These are phyloP conservation scores for Pseudogymnoascus destructans DNA, from an alignment of 2,329 filamentous ascomycete species.

Conservation along the genomic window DNA sequence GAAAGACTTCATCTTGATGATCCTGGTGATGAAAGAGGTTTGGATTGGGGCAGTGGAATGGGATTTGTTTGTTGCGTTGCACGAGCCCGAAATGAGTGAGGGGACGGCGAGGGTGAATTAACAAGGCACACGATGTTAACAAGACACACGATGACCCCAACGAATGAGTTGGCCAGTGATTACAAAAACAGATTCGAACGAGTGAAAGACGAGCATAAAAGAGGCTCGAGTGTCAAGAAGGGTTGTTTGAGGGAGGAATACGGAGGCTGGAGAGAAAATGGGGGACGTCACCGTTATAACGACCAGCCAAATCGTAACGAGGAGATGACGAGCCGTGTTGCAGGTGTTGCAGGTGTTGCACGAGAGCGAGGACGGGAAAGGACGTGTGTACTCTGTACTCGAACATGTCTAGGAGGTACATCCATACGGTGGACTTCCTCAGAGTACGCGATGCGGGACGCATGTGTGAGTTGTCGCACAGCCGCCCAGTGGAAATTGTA, in stretches of 20 bases:
- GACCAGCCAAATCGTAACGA: background rate
- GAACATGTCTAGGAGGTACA: conserved; percentile 4
- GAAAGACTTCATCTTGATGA: conserved; percentile 6
- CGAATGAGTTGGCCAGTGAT: conserved; percentile 1
- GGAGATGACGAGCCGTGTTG: background rate
- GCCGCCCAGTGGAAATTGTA: background rate
- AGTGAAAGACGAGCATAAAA: conserved; percentile 8
- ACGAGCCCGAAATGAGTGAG: conserved; percentile 3
- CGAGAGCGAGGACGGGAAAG: background rate
- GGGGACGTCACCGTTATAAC: conserved; percentile 5
- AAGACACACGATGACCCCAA: conserved; percentile 2
- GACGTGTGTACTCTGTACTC: conserved; percentile 2
- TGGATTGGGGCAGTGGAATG: background rate
- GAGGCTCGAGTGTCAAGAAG: background rate
- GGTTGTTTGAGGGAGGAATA: background rate
- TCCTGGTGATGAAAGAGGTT: background rate
- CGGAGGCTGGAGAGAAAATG: background rate
- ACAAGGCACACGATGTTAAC: too few relatives aligned
- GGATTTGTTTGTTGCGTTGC: background rate
- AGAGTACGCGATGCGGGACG: background rate
- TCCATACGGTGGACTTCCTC: background rate
- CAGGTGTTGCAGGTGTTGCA: background rate
- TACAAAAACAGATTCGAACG: background rate
- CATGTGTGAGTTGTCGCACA: background rate
- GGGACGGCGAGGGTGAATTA: conserved; percentile 4